Base-by-base conservation (phyloP, 139 green algal species). In the Zygnema cylindricum region DNA sequence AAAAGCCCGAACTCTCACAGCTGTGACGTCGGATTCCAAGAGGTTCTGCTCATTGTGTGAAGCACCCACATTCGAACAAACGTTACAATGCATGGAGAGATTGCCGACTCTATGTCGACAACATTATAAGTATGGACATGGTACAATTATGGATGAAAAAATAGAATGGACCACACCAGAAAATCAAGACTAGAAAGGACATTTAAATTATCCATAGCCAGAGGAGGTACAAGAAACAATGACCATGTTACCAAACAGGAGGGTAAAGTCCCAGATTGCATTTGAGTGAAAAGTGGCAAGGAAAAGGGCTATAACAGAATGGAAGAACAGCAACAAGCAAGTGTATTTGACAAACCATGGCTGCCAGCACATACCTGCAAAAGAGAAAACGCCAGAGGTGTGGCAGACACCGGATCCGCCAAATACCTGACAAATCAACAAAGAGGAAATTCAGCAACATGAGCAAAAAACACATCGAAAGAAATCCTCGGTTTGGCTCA, bases 371-470 rank as follows among this genome's bases (percentile, higher is more conserved):
- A n/a, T 55, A 82, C 83, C 71, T 82, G 83, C 55, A 88, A 43
- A 35, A 88, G 71, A 75, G 63, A 82, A 23, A 88, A 75, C n/a
- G 83, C 38, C 30, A 88, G 54, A 7, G 83, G 83, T 43, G 63
- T 75, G 32, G 83, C 83, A n/a, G 69, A 82, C n/a, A 43, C 32
- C n/a, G 83, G 55, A 23, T 82, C 83, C 83, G 55, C 83, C 54
- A 86, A 41, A 39, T 86, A 86, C 81, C 81, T 86, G 81, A 43
- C 30, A 41, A 38, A 57, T n/a, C n/a, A n/a, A n/a, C n/a, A n/a
- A n/a, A n/a, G n/a, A n/a, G n/a, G n/a, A n/a, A n/a, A n/a, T n/a
- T n/a, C n/a, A n/a, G n/a, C n/a, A n/a, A n/a, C n/a, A n/a, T n/a
- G n/a, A n/a, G n/a, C n/a, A n/a, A n/a, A n/a, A n/a, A n/a, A n/a